Base-by-base conservation (phyloP, 1,284 basidiomycete genomes). In the Papiliotrema laurentii region DNA sequence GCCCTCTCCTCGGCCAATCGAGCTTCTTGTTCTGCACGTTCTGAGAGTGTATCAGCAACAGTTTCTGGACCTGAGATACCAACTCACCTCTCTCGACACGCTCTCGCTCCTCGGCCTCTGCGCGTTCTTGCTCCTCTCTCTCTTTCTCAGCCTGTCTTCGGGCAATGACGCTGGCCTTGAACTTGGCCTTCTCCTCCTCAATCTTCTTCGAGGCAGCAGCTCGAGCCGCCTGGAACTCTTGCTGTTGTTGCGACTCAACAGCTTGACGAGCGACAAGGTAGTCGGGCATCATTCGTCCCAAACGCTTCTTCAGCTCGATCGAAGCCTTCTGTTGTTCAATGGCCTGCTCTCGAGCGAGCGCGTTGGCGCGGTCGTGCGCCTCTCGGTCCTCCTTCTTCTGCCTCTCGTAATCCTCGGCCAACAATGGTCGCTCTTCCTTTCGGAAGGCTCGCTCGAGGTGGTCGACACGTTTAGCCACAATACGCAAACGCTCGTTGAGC, bases 401-500 rank as follows among this genome's bases (percentile, higher is more conserved):
- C 1, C 79, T 73, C 53, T 88, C 86, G 70, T 97, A 98, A 74
- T 97, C 94, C 58, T 87, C 78, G 1, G 80, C 80, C 36, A 97
- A 81, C 16, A 97, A 79, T 0, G 91, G 87, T 11, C 85, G 82
- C 72, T 97, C 96, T 55, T 93, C 92, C 75, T 91, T 90, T 59
- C 94, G 86, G 77, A 87, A 90, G 0, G 94, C 93, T 56, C 96
- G 89, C 77, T 98, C 94, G 67, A 89, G 74, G 74, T 98, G 93
- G 68, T 98, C 94, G 64, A 97, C 84, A 27, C 91, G 87, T 76
- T 97, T 97, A 50, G 85, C 75, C 47, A 88, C 81, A 57, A 93
- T 82, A 31, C 91, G 85, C 53, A 97, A 79, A 24, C 86, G 83
- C 64, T 93, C 88, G 56, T 81, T 82, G 58, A 90, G 79, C 61